phyloP scores from a whole-genome alignment of 305 asterid species.

The Fraxinus ornus region DNA sequence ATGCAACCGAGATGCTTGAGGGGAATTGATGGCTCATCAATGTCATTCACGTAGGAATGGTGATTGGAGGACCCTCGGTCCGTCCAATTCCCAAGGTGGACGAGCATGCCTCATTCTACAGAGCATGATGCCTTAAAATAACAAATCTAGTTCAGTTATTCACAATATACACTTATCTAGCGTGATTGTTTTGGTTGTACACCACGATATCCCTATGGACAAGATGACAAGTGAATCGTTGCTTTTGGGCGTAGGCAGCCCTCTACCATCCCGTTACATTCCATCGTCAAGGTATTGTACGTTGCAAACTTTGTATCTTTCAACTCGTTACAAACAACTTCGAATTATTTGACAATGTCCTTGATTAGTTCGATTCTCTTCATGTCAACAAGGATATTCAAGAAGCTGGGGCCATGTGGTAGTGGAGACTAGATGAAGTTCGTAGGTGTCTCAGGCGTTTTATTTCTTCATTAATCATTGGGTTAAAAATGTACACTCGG shows the following conservation, averaged over 20 bases:
- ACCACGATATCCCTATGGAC: too few species aligned
- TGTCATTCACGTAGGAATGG: too few species aligned
- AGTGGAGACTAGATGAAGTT: constrained; percentile 41
- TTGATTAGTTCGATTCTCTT: constrained; percentile 52
- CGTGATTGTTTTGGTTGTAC: too few species aligned
- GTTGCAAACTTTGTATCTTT: constrained; percentile 67
- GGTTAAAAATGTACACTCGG: constrained; percentile 55
- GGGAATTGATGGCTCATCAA: too few species aligned
- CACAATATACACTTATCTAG: not conserved
- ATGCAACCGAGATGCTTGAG: too few species aligned
- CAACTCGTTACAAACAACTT: constrained; percentile 44
- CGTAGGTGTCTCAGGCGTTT: constrained; percentile 28
- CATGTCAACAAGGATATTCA: constrained; percentile 70
- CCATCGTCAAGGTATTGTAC: not conserved
- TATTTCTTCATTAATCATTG: constrained; percentile 37
- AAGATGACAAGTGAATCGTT: constrained; percentile 8
- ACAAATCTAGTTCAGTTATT: not conserved
- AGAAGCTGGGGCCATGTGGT: constrained; percentile 65
- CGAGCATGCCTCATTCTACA: not conserved
- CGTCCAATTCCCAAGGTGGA: not conserved
- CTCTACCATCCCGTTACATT: too few species aligned
- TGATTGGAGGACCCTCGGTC: too few species aligned
- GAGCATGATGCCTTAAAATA: not conserved
- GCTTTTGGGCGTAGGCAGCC: constrained; percentile 15
- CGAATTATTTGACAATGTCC: constrained; percentile 69